Conservation (phyloP, 2,329 filamentous ascomycete species). For the Corynespora cassiicola region DNA sequence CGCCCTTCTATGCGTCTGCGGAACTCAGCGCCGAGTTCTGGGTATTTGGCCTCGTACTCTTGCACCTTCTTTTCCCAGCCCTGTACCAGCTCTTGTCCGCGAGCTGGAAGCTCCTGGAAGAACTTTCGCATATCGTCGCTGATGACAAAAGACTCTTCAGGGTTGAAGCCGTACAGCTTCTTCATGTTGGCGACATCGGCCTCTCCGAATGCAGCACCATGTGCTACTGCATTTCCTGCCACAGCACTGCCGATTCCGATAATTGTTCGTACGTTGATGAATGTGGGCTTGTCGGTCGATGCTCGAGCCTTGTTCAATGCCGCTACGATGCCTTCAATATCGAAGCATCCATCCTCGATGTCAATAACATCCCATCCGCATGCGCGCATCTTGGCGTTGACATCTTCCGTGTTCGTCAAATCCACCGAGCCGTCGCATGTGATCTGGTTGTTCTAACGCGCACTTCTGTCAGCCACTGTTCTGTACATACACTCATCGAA, state of each 20-base stretch:
- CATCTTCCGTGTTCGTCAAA: conserved; percentile 59
- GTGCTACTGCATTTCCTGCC: conserved; percentile 59
- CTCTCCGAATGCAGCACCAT: conserved; percentile 64
- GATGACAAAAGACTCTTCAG: conserved; percentile 56
- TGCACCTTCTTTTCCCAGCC: conserved; percentile 58
- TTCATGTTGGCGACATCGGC: conserved; percentile 64
- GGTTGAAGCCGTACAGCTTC: conserved; percentile 56
- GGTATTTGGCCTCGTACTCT: conserved; percentile 53
- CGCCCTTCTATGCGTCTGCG: conserved; percentile 55
- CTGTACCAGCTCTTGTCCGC: conserved; percentile 55
- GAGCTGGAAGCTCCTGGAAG: conserved; percentile 56
- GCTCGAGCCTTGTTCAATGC: conserved; percentile 55
- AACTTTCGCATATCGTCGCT: conserved; percentile 57
- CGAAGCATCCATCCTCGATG: conserved; percentile 59
- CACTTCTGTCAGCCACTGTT: not conserved
- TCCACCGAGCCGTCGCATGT: conserved; percentile 64
- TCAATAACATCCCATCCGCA: conserved; percentile 64
- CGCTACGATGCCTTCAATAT: conserved; percentile 56
- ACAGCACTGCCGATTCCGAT: conserved; percentile 60
- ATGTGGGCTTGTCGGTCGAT: conserved; percentile 59
- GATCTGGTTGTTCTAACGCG: conserved; percentile 67
- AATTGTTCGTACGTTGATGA: conserved; percentile 64
- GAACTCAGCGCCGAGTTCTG: conserved; percentile 60
- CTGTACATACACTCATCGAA: not conserved
- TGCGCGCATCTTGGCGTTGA: conserved; percentile 65